Percentiles rank a stretch among this genome's conserved stretches.
Conservation (phyloP, 805 yeast species). For the Barnettozyma populi region DNA sequence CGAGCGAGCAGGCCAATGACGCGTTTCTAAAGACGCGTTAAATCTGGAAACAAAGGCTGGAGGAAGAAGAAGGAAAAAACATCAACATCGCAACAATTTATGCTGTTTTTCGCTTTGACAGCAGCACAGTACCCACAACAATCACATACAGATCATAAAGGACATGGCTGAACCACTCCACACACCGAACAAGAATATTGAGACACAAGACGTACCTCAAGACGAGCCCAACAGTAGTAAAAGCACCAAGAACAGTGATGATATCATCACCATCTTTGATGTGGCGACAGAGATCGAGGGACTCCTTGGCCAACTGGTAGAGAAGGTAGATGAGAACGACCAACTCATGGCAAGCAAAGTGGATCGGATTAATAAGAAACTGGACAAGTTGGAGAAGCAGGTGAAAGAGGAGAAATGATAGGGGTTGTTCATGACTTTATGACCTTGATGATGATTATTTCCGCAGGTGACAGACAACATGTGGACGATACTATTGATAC, state of each 20-base stretch:
- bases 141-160: too few relatives aligned
- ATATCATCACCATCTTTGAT: constrained; percentile 26
- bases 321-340: constrained; percentile 22
- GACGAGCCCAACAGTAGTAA: neutral
- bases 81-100: too few relatives aligned
- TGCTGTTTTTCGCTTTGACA: too few relatives aligned
- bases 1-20: neutral
- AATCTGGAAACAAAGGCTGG: neutral
- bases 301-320: constrained; percentile 14
- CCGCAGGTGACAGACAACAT: too few relatives aligned
- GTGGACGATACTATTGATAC: too few relatives aligned
- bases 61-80: neutral
- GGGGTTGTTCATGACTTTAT: neutral
- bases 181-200: neutral
- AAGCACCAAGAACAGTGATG: neutral
- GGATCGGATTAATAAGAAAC: constrained; percentile 18
- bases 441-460: too few relatives aligned
- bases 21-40: neutral
- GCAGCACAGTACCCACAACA: too few relatives aligned
- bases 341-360: constrained; percentile 17
- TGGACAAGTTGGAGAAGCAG: constrained; percentile 22
- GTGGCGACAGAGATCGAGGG: constrained; percentile 28
- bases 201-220: neutral
- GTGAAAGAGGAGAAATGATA: constrained; percentile 1
- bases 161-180: constrained; percentile 4